These are phyloP conservation scores for Ceriops zippeliana DNA, from an alignment of 345 rosid species.

Conservation along the genomic window DNA sequence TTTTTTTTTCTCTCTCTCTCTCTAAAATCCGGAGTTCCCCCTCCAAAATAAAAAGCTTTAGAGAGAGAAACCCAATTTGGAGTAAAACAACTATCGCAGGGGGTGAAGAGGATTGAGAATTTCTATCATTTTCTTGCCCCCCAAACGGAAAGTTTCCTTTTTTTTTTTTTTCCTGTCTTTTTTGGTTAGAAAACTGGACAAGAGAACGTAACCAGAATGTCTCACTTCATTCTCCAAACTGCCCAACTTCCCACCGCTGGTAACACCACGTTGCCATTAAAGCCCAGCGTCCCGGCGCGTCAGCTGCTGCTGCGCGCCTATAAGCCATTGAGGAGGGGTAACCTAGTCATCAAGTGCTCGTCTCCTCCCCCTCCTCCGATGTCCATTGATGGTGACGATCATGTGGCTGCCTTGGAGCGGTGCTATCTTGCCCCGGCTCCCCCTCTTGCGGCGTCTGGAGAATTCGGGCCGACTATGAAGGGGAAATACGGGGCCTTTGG, in stretches of 20 bases:
- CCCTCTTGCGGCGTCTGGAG: constrained; percentile 24
- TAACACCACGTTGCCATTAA: not conserved
- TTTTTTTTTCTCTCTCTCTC: not conserved
- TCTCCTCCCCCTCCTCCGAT: constrained; percentile 20
- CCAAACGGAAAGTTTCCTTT: not conserved
- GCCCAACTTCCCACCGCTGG: constrained; percentile 16
- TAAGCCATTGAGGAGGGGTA: constrained; percentile 34
- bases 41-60: not conserved
- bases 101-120: not conserved
- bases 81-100: not conserved
- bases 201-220: constrained; percentile 8
- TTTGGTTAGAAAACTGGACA: not conserved
- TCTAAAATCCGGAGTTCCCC: not conserved
- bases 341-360: constrained; percentile 32
- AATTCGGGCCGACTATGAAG: constrained; percentile 72
- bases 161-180: not conserved
- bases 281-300: not conserved
- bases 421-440: constrained; percentile 44
- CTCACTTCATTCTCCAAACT: constrained; percentile 22
- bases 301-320: not conserved
- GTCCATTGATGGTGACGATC: constrained; percentile 41
- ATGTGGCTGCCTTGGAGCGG: constrained; percentile 50
- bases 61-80: constrained; percentile 11
- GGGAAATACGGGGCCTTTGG: constrained; percentile 62
- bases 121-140: not conserved